phyloP scores from a whole-genome alignment of 768 basidiomycete genomes.

The Pulveroboletus ravenelii region DNA sequence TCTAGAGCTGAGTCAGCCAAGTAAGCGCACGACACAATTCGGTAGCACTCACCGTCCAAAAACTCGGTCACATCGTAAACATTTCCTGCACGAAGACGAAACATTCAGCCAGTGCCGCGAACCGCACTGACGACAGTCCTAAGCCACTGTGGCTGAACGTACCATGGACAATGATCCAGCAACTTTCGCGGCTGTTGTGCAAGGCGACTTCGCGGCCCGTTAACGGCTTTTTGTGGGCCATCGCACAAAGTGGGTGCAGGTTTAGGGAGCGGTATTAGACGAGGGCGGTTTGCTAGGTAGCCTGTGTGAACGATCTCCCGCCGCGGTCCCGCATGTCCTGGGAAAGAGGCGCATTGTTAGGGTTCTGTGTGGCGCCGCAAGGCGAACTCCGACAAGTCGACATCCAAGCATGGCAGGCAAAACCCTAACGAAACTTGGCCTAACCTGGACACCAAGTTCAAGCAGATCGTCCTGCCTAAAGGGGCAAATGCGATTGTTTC shows the following conservation, averaged over 20 bases:
- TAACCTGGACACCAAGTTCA: neutral
- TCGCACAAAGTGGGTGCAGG: neutral
- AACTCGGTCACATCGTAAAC: slow-evolving; percentile 80
- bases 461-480: neutral
- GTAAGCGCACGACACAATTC: neutral
- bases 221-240: slow-evolving; percentile 23
- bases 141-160: slow-evolving; percentile 7
- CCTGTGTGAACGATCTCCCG: too few species aligned
- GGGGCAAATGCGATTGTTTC: neutral
- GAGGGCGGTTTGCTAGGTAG: neutral
- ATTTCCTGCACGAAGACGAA: slow-evolving; percentile 41
- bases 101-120: neutral
- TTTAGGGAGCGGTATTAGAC: neutral
- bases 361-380: neutral
- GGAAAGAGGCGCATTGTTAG: neutral
- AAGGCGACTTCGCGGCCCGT: slow-evolving; percentile 49
- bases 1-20: slow-evolving; percentile 33
- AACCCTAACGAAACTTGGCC: neutral
- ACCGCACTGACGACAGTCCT: neutral
- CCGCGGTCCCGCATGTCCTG: slow-evolving; percentile 3
- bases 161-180: slow-evolving; percentile 88
- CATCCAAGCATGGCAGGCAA: neutral
- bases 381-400: slow-evolving; percentile 5
- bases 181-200: slow-evolving; percentile 57
- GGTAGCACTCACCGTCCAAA: slow-evolving; percentile 49